Conservation (phyloP, 1,139 yeast genomes). For the Arxiozyma slooffiae region DNA sequence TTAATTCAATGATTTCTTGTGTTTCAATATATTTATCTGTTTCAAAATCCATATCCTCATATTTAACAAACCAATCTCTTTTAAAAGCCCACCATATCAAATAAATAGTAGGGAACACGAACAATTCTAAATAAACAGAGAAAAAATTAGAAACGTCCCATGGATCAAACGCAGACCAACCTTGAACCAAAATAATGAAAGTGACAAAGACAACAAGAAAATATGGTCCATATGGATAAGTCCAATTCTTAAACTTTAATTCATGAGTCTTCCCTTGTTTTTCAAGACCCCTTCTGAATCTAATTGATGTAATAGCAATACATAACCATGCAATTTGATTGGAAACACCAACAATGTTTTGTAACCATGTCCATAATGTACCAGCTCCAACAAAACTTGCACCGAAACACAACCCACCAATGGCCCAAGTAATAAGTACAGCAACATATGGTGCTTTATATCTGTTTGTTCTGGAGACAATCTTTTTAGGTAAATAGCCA, state of each 20-base stretch:
- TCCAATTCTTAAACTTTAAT: slow-evolving; percentile 38
- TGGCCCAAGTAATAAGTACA: slow-evolving; percentile 34
- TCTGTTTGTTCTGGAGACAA: slow-evolving; percentile 38
- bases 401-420: slow-evolving; percentile 32
- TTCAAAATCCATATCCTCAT: slow-evolving; percentile 53
- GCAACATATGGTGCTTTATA: slow-evolving; percentile 39
- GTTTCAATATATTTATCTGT: slow-evolving; percentile 47
- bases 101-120: slow-evolving; percentile 43
- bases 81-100: slow-evolving; percentile 39
- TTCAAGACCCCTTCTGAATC: slow-evolving; percentile 43
- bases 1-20: slow-evolving; percentile 39
- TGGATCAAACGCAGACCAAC: slow-evolving; percentile 54
- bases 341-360: slow-evolving; percentile 34
- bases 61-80: slow-evolving; percentile 40
- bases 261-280: slow-evolving; percentile 34
- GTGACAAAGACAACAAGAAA: slow-evolving; percentile 40
- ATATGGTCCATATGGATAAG: slow-evolving; percentile 61
- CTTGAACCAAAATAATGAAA: slow-evolving; percentile 48
- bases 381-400: slow-evolving; percentile 33
- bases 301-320: slow-evolving; percentile 38
- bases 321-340: slow-evolving; percentile 34
- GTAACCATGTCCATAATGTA: slow-evolving; percentile 33
- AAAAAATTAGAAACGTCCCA: slow-evolving; percentile 47
- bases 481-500: slow-evolving; percentile 40
- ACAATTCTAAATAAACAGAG: slow-evolving; percentile 32